phyloP scores from a whole-genome alignment of 192 early-diverging fungal genomes.

The Podila epicladia region DNA sequence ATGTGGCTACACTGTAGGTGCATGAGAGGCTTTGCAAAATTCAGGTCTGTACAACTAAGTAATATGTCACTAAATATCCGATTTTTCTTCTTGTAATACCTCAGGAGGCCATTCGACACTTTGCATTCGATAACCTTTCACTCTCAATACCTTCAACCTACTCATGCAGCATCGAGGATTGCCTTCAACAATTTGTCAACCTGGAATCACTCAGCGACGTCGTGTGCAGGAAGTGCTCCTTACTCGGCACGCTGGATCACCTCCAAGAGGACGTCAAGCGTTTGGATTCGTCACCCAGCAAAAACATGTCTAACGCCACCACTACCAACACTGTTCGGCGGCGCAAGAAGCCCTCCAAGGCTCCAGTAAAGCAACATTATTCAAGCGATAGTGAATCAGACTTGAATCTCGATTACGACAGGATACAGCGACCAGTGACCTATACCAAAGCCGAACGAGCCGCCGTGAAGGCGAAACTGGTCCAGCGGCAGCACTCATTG shows the following conservation, averaged over 20 bases:
- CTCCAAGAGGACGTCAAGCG: conserved; percentile 47
- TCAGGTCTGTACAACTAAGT: conserved; percentile 20
- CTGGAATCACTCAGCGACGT: conserved; percentile 75
- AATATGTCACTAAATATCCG: too few relatives aligned
- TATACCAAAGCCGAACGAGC: conserved; percentile 8
- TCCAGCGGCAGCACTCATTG: conserved; percentile 21
- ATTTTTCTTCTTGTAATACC: too few relatives aligned
- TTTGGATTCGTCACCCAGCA: conserved; percentile 17
- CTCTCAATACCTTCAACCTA: conserved; percentile 68
- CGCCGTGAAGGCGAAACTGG: conserved; percentile 17
- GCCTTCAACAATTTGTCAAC: conserved; percentile 62
- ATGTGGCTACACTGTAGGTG: conserved; percentile 74
- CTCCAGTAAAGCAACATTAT: not conserved
- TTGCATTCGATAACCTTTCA: conserved; percentile 84
- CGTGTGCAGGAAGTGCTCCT: conserved; percentile 72
- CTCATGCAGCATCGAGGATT: conserved; percentile 60
- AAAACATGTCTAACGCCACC: not conserved
- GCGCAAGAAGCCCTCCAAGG: not conserved
- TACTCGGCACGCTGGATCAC: conserved; percentile 54
- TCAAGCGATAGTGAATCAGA: not conserved
- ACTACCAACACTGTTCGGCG: not conserved
- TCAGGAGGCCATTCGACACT: conserved; percentile 74
- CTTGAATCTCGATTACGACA: not conserved
- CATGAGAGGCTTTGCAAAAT: not conserved
- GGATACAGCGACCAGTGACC: not conserved